A percentile compares a stretch with the other conserved stretches of the same genome.
phyloP scores from a whole-genome alignment of 129 eudicot species.

The Erigeron canadensis region DNA sequence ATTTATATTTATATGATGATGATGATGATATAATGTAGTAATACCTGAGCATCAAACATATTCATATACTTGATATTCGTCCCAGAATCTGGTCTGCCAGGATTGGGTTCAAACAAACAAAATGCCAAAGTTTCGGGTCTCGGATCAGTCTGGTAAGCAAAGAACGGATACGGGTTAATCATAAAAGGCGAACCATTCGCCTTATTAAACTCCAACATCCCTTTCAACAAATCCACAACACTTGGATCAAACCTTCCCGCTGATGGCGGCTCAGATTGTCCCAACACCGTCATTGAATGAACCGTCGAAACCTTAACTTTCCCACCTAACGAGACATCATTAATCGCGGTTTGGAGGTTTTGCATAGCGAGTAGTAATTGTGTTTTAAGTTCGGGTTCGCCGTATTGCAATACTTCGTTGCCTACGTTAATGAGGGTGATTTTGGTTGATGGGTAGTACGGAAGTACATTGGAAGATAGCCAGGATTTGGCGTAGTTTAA shows the following conservation, averaged over 20 bases:
- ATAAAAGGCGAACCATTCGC: conserved; percentile 68
- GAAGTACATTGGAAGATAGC: conserved; percentile 52
- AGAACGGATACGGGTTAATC: conserved; percentile 82
- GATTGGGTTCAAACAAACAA: conserved; percentile 74
- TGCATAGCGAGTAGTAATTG: conserved; percentile 80
- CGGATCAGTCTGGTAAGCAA: conserved; percentile 84
- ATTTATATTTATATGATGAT: neutral
- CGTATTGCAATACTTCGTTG: conserved; percentile 66
- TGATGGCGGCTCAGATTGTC: conserved; percentile 82
- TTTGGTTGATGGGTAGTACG: conserved; percentile 61
- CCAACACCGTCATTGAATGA: conserved; percentile 70
- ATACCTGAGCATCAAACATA: conserved; percentile 95
- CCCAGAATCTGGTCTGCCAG: conserved; percentile 81
- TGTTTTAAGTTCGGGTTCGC: conserved; percentile 41
- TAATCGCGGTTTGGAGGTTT: conserved; percentile 64
- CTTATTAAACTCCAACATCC: conserved; percentile 55
- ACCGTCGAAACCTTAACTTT: conserved; percentile 81
- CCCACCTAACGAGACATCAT: conserved; percentile 49
- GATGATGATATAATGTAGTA: too few species aligned
- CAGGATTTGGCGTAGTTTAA: conserved; percentile 52
- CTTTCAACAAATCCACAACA: conserved; percentile 50
- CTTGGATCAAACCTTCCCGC: conserved; percentile 63
- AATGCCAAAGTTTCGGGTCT: conserved; percentile 75
- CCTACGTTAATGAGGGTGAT: conserved; percentile 76
- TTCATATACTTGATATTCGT: conserved; percentile 69